phyloP scores from a whole-genome alignment of 257 asterid genomes.

The Scutellaria galericulata region DNA sequence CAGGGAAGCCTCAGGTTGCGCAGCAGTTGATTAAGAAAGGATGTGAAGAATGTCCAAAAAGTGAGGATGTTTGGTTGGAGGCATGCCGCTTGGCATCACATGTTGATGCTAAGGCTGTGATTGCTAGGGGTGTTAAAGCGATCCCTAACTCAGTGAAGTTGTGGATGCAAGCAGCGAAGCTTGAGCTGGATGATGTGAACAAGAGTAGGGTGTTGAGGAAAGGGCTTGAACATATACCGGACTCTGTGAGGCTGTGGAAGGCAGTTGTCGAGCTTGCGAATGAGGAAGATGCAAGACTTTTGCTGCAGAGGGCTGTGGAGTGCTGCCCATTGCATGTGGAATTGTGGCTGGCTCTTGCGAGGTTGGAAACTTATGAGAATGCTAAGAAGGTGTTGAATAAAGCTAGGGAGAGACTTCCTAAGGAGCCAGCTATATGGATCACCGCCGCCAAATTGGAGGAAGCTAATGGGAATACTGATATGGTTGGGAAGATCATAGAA shows the following conservation, averaged over 20 bases:
- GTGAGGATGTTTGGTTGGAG: conserved; percentile 95
- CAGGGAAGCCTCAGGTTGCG: conserved; percentile 80
- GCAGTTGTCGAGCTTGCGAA: conserved; percentile 92
- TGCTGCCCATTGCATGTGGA: conserved; percentile 74
- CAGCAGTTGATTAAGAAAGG: conserved; percentile 74
- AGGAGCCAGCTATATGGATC: conserved; percentile 92
- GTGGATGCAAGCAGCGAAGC: conserved; percentile 92
- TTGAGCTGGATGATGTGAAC: conserved; percentile 71
- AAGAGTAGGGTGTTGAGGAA: conserved; percentile 81
- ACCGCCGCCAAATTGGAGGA: conserved; percentile 95
- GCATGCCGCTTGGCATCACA: conserved; percentile 82
- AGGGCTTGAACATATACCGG: conserved; percentile 85
- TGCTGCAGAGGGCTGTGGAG: conserved; percentile 87
- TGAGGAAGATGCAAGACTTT: conserved; percentile 76
- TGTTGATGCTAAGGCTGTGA: conserved; percentile 83
- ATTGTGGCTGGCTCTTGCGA: conserved; percentile 90
- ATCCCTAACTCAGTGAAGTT: conserved; percentile 87
- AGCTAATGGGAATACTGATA: conserved; percentile 70
- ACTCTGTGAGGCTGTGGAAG: conserved; percentile 91
- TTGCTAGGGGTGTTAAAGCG: conserved; percentile 77
- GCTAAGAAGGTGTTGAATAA: conserved; percentile 85
- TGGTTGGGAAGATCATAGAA: conserved; percentile 80
- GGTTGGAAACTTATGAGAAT: conserved; percentile 77
- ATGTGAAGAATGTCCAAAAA: conserved; percentile 85
- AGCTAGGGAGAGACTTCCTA: conserved; percentile 80